Conservation (phyloP, 2,329 filamentous ascomycete genomes). For the Aspergillus latus region DNA sequence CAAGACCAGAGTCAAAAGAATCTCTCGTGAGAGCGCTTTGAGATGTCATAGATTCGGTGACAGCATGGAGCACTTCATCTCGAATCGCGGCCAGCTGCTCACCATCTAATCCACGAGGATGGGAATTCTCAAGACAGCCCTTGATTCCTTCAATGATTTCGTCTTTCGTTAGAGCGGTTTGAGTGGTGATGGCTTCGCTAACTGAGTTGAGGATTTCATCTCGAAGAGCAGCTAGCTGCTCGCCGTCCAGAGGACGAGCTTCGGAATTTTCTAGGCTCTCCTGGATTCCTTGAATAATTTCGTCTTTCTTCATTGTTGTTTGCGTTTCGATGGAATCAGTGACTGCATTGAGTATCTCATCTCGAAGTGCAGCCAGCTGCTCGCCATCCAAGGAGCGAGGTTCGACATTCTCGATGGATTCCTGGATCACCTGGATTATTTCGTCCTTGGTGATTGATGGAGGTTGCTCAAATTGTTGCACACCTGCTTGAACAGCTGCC, state of each 20-base stretch:
- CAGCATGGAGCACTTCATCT: constrained; percentile 37
- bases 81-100: constrained; percentile 32
- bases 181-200: constrained; percentile 30
- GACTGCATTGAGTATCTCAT: constrained; percentile 37
- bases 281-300: constrained; percentile 69
- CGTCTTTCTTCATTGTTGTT: constrained; percentile 32
- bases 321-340: constrained; percentile 31
- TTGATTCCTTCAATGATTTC: constrained; percentile 69
- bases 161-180: constrained; percentile 33
- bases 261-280: constrained; percentile 75
- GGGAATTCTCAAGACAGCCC: constrained; percentile 75
- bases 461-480: constrained; percentile 76
- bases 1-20: constrained; percentile 42
- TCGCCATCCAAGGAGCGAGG: constrained; percentile 26
- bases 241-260: constrained; percentile 23
- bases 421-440: constrained; percentile 76
- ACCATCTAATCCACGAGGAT: constrained; percentile 23
- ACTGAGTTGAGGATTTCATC: constrained; percentile 38
- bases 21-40: constrained; percentile 34
- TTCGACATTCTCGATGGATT: constrained; percentile 79
- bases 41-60: constrained; percentile 30
- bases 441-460: constrained; percentile 75
- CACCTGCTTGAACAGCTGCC: constrained; percentile 77
- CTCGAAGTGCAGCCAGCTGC: constrained; percentile 32
- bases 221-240: constrained; percentile 31